Evolutionary conservation across 805 yeast species (phyloP), one percentile per base, ranked within the genome.

Genomic region (Tetrapisispora namnaoensis): DNA sequence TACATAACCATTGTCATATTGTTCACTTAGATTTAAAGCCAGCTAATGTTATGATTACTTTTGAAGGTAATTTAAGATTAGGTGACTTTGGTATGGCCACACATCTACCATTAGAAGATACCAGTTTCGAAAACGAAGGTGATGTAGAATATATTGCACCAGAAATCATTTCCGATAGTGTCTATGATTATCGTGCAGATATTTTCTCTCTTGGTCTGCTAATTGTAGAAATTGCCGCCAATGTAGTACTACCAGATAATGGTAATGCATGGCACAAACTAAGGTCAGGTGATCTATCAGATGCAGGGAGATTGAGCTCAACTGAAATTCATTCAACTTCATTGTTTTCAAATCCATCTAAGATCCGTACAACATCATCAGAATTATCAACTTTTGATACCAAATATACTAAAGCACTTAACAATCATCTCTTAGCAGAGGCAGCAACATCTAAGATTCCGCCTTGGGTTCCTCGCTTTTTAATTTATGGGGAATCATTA

Each of bases 141-240:
- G 99, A 93, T 67, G 74, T 98, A 47, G 96, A 91, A 63, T 93
- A 93, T 67, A 93, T 93, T 67, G 98, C 99, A 0, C 99, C 99
- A 1, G 99, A 93, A 65, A 82, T 93, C 22, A 82, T 93, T 48
- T 79, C 89, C 34, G 79, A 77, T 42, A 89, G 87, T 62, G 76
- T 78, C 41, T 93, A 93, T 62, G 89, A 88, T 38, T 86, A 84
- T 56, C 89, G 91, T 47, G 98, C 98, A 0, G 99, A 93, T 64
- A 82, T 93, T 4, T 93, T 93, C 64, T 85, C 96, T n/a, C 76
- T 90, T 45, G 99, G 99, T 1, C 72, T 93, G 50, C 86, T 93
- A 54, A 84, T 93, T 72, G 84, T 93, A 45, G 99, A 93, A 65
- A 84, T 88, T 57, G 98, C 99, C 2, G 95, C 98, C 1, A 93